Base-by-base conservation (phyloP, 306 rosid genomes). In the Vigna reflexopilosa region DNA sequence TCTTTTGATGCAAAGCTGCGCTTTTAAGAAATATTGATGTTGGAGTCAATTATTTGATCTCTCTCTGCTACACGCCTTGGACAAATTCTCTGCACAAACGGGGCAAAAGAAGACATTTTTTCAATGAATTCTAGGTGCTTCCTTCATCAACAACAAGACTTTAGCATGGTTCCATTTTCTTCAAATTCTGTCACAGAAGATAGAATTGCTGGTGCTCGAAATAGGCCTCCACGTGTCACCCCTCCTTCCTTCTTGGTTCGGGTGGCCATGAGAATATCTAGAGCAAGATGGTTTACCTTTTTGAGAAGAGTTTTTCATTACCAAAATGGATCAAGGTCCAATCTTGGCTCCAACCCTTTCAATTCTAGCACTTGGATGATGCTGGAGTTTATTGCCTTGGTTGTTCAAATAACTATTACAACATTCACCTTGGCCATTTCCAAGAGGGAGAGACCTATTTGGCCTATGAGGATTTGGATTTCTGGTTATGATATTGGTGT, bases 391-490 rank as follows among this genome's bases (percentile, higher is more conserved):
- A 81, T 79, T 50, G 94, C 93, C 76, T 78, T 91, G 88, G 58
- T 93, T 54, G 77, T 90, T 10, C 99, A 95, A 78, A 82, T 95
- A 78, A 77, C 83, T 24, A 64, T 89, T 82, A 70, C 88, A 13
- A 85, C 92, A 4, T 80, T 86, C 66, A 87, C 80, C 77, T 75
- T 95, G 81, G 83, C 87, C 36, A 78, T 88, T 82, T 93, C 99
- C 0, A 84, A 88, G 85, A 86, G 24, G 68, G 98, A 95, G 83
- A 92, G 67, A 77, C 99, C 99, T 40, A 77, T 95, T 88, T 93
- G 98, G 99, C 99, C 99, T 50, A 91, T 95, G 98, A 95, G 99
- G 85, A 59, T 91, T 57, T 95, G 99, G 99, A 83, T 91, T 44
- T 69, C 86, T 76, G 98, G 98, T 63, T 93, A 95, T 83, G 92